These are phyloP conservation scores for Xylaria sp. DNA, from an alignment of 2,329 filamentous ascomycete species.

Conservation along the genomic window DNA sequence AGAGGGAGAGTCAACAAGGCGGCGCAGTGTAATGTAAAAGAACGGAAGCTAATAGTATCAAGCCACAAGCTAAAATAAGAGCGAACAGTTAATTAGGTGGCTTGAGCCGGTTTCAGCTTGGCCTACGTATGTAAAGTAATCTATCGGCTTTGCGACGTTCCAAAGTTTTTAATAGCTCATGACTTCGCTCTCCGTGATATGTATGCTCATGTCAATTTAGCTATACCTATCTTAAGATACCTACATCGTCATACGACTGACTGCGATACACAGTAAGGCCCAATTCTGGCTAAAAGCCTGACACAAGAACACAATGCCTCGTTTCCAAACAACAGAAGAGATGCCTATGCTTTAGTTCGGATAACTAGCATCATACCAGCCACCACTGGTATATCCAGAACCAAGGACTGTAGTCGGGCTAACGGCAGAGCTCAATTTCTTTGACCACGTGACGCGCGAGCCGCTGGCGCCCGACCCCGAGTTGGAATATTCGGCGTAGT, in stretches of 20 bases:
- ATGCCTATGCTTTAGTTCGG: constrained; percentile 29
- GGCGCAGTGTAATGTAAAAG: not conserved
- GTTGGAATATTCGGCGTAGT: constrained; percentile 70
- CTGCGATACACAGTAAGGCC: not conserved
- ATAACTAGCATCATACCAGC: constrained; percentile 41
- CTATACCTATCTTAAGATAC: not conserved
- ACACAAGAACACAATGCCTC: not conserved
- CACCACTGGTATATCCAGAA: constrained; percentile 36
- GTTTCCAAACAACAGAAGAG: not conserved
- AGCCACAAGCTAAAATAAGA: constrained; percentile 11
- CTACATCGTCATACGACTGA: not conserved
- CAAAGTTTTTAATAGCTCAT: not conserved
- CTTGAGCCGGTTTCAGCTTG: constrained; percentile 18
- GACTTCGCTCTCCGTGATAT: constrained; percentile 20
- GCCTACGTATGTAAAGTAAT: not conserved
- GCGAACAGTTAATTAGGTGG: not conserved
- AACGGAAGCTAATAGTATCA: not conserved
- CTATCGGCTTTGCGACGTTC: not conserved
- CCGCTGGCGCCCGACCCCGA: constrained; percentile 66
- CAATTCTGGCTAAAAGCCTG: not conserved
- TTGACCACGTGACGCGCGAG: constrained; percentile 59
- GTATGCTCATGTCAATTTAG: not conserved
- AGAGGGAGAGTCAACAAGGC: not conserved
- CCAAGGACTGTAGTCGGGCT: constrained; percentile 49
- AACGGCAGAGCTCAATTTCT: constrained; percentile 52